Evolutionary conservation across 1,284 basidiomycete species (phyloP).

Genomic region (Heliocybe sulcata): DNA sequence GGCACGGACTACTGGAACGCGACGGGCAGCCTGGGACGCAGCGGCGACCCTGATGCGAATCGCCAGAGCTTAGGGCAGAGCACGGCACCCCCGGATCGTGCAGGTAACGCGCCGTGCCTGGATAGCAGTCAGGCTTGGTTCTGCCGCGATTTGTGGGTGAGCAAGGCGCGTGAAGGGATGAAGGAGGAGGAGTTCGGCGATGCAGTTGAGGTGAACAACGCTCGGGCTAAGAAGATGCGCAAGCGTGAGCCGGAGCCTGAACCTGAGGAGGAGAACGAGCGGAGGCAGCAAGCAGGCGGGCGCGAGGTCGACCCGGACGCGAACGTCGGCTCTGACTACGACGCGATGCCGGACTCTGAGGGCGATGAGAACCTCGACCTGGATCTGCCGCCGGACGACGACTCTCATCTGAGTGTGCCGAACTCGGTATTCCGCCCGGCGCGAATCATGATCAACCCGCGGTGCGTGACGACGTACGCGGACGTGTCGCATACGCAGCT

Average conservation of each 20-base stretch:
- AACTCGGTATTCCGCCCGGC: conserved; percentile 85
- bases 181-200: conserved; percentile 38
- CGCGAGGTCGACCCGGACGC: conserved; percentile 53
- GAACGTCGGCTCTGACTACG: conserved; percentile 83
- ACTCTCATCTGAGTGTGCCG: conserved; percentile 56
- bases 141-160: conserved; percentile 88
- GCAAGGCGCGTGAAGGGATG: background rate
- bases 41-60: conserved; percentile 22
- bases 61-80: background rate
- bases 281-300: conserved; percentile 22
- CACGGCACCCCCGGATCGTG: conserved; percentile 33
- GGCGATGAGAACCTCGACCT: conserved; percentile 33
- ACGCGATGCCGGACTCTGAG: conserved; percentile 76
- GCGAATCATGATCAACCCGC: conserved; percentile 87
- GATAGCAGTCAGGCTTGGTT: conserved; percentile 95
- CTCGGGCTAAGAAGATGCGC: conserved; percentile 15
- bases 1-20: conserved; percentile 77
- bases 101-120: conserved; percentile 79
- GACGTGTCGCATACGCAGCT: conserved; percentile 92
- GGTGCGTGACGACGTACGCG: conserved; percentile 94
- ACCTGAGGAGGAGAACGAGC: conserved; percentile 12
- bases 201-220: conserved; percentile 5
- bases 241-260: conserved; percentile 12
- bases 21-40: conserved; percentile 21
- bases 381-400: conserved; percentile 14